These are phyloP conservation scores for Aureobasidium subglaciale DNA, from an alignment of 2,329 filamentous ascomycete genomes.

Conservation along the genomic window DNA sequence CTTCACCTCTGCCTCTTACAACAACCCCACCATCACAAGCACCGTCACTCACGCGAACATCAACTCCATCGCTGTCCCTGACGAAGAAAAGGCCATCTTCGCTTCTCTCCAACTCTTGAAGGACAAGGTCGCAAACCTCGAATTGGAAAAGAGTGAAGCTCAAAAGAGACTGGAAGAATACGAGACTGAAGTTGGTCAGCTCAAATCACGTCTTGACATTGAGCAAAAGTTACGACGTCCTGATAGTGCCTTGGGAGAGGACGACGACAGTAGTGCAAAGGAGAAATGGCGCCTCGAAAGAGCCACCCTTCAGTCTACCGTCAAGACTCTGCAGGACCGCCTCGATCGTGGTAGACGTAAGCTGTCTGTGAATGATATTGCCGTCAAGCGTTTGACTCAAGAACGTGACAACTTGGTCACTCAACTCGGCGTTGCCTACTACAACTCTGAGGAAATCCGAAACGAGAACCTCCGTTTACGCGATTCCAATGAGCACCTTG, in stretches of 20 bases:
- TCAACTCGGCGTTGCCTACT: conserved; percentile 55
- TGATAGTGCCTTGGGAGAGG: conserved; percentile 42
- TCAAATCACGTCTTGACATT: conserved; percentile 42
- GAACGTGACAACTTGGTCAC: conserved; percentile 60
- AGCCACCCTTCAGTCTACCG: conserved; percentile 51
- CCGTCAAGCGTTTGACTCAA: conserved; percentile 53
- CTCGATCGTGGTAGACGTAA: conserved; percentile 58
- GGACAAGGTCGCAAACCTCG: conserved; percentile 50
- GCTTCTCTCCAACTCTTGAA: conserved; percentile 53
- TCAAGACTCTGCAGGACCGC: conserved; percentile 54
- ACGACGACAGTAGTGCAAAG: conserved; percentile 40
- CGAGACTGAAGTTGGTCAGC: conserved; percentile 53
- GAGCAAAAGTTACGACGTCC: conserved; percentile 34
- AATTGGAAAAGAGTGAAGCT: conserved; percentile 48
- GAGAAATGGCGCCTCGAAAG: conserved; percentile 36
- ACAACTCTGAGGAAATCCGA: conserved; percentile 55
- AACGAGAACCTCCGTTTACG: conserved; percentile 51
- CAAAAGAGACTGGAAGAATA: conserved; percentile 47
- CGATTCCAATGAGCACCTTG: conserved; percentile 85
- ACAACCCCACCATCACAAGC: conserved; percentile 20
- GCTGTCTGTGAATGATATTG: conserved; percentile 54
- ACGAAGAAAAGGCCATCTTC: conserved; percentile 57
- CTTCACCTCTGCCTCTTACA: conserved; percentile 42
- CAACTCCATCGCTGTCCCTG: conserved; percentile 49
- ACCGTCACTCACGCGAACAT: conserved; percentile 40